Conservation (phyloP, 129 eudicot species). For the Flaveria brownii region DNA sequence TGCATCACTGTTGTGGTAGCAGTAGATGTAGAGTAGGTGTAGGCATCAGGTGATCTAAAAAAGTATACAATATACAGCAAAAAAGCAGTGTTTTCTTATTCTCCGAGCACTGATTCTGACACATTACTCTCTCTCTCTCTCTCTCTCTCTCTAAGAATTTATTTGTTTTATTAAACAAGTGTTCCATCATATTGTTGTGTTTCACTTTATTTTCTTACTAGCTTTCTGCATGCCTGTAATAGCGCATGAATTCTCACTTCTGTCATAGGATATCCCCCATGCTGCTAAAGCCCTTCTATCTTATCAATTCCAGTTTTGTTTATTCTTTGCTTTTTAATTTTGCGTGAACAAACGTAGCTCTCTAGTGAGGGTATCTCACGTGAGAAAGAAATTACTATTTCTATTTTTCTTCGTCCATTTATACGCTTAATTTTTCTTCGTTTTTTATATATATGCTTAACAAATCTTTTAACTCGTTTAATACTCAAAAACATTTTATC, state of each 20-base stretch:
- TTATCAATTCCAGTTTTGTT: conserved; percentile 23
- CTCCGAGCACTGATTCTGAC: conserved; percentile 36
- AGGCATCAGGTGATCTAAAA: conserved; percentile 39
- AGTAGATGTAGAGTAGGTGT: conserved; percentile 10
- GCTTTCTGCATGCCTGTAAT: conserved; percentile 42
- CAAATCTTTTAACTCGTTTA: no score
- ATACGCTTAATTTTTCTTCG: no score
- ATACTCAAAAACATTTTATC: no score
- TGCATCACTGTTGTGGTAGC: neutral
- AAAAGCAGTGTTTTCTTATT: conserved; percentile 40
- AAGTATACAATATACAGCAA: conserved; percentile 17
- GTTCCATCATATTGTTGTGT: neutral
- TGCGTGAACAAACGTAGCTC: no score
- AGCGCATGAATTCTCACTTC: conserved; percentile 31
- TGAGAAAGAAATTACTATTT: no score
- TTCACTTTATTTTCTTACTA: conserved; percentile 6
- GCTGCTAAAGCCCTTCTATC: conserved; percentile 31
- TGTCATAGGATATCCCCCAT: conserved; percentile 39
- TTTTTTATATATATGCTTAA: no score
- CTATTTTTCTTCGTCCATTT: no score
- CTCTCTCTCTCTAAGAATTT: neutral
- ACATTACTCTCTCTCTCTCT: neutral
- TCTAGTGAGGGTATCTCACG: no score
- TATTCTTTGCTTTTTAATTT: neutral
- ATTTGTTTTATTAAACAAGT: neutral